A percentile compares a stretch with the other conserved stretches of the same genome.
Evolutionary conservation across 1,284 basidiomycete genomes (phyloP).

Genomic region (Cryptococcus wingfieldii): DNA sequence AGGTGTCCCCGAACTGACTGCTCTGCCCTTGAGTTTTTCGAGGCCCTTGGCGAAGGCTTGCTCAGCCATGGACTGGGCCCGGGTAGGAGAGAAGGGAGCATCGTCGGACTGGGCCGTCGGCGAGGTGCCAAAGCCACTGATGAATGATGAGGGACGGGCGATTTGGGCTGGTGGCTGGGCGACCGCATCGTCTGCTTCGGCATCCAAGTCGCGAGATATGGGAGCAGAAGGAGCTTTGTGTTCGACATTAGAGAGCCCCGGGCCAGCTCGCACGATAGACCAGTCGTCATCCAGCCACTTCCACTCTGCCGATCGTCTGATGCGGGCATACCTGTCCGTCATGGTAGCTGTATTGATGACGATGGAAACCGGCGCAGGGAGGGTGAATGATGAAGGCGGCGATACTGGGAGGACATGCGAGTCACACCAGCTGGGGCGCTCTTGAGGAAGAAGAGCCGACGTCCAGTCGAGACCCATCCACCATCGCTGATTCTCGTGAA

Average conservation of each 20-base stretch:
- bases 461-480: constrained; percentile 73
- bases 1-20: constrained; percentile 4
- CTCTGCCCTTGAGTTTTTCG: constrained; percentile 44
- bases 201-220: constrained; percentile 10
- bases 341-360: constrained; percentile 44
- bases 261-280: constrained; percentile 57
- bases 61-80: constrained; percentile 45
- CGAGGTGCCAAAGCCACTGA: constrained; percentile 15
- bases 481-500: constrained; percentile 95
- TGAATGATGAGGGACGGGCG: constrained; percentile 17
- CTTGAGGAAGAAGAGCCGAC: constrained; percentile 79
- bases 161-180: background rate
- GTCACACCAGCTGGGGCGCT: constrained; percentile 77
- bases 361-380: constrained; percentile 51
- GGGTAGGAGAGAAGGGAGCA: background rate
- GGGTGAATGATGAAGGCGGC: constrained; percentile 47
- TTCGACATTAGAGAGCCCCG: background rate
- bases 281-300: constrained; percentile 83
- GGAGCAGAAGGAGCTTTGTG: constrained; percentile 11
- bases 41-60: constrained; percentile 50
- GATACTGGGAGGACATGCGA: constrained; percentile 55
- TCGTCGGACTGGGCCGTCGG: constrained; percentile 5
- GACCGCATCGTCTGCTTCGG: background rate
- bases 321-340: constrained; percentile 37
- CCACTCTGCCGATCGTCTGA: constrained; percentile 73